Evolutionary conservation across 2,329 filamentous ascomycete genomes (phyloP), one percentile per base, ranked within the genome.

Genomic region (Microsporum ferrugineum): DNA sequence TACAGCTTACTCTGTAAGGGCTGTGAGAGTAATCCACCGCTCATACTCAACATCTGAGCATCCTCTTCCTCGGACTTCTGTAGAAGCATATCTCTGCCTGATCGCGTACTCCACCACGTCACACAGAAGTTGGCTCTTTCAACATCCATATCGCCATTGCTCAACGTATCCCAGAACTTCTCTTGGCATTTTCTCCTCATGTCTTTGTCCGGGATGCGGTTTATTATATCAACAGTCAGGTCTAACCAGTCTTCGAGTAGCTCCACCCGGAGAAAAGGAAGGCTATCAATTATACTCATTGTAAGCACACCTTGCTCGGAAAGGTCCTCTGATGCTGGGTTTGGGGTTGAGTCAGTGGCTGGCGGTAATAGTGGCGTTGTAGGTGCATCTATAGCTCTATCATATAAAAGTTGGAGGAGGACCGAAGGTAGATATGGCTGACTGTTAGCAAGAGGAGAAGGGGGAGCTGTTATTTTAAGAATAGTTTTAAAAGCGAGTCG

Each of bases 401-500:
- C 83, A 61, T 83, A 82, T 2, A 91, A 78, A 70, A 95, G 85
- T 70, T 96, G 91, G 10, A 95, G 79, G 0, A 96, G 76, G 0
- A 85, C 87, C 64, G 91, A 88, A 1, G 89, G 86, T n/a, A 96
- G 81, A 61, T 88, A 80, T 0, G 89, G 89, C 64, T 94, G 86
- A 3, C 81, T 81, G 55, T 83, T 84, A 38, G 88, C 84, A 45
- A 95, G 81, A 1, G 84, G 82, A 41, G 88, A 90, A 0, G 91
- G 91, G 2, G 91, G 89, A 2, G 88, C 86, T 8, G 90, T 85
- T 62, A 95, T 86, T 67, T 88, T 87, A 72, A 95, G 84, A 53
- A 96, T 78, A 1, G 89, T 92, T 71, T 87, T 89, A 78, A 95
- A 91, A 8, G 91, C 91, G 7, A 96, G 79, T 34, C 91, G 84